phyloP scores from a whole-genome alignment of 1,284 basidiomycete genomes.

The Ceratobasidium sp. region DNA sequence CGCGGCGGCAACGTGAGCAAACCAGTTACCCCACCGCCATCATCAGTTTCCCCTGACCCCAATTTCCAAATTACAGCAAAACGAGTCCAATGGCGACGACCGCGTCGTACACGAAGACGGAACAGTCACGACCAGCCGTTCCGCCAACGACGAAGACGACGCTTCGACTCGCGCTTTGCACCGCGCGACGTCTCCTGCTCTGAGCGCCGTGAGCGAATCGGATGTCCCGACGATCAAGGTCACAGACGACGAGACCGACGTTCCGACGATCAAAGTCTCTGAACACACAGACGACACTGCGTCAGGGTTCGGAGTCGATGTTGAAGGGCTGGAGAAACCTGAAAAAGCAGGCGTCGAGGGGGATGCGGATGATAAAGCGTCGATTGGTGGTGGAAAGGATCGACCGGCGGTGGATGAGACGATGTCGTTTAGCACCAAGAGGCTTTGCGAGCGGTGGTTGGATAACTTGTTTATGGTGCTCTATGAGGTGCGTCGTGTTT shows the following conservation, averaged over 20 bases:
- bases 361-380: slow-evolving; percentile 48
- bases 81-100: neutral
- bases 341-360: slow-evolving; percentile 62
- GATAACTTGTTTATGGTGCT: slow-evolving; percentile 99
- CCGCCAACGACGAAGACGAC: slow-evolving; percentile 63
- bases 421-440: slow-evolving; percentile 95
- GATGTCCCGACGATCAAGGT: slow-evolving; percentile 45
- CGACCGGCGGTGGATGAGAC: slow-evolving; percentile 56
- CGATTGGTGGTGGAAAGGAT: slow-evolving; percentile 44
- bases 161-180: slow-evolving; percentile 67
- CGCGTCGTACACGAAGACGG: slow-evolving; percentile 65
- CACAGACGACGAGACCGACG: slow-evolving; percentile 51
- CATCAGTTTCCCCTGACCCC: neutral
- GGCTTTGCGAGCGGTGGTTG: slow-evolving; percentile 96
- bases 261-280: slow-evolving; percentile 91
- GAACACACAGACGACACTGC: slow-evolving; percentile 53
- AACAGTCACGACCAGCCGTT: slow-evolving; percentile 47
- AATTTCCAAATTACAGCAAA: slow-evolving; percentile 38
- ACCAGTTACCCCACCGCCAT: too few relatives aligned
- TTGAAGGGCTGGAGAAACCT: slow-evolving; percentile 61
- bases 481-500: slow-evolving; percentile 74
- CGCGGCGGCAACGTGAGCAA: slow-evolving; percentile 48
- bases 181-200: slow-evolving; percentile 7
- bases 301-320: slow-evolving; percentile 45
- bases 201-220: slow-evolving; percentile 33